Conservation (phyloP, 768 basidiomycete genomes). For the Phylloporus arenicola region DNA sequence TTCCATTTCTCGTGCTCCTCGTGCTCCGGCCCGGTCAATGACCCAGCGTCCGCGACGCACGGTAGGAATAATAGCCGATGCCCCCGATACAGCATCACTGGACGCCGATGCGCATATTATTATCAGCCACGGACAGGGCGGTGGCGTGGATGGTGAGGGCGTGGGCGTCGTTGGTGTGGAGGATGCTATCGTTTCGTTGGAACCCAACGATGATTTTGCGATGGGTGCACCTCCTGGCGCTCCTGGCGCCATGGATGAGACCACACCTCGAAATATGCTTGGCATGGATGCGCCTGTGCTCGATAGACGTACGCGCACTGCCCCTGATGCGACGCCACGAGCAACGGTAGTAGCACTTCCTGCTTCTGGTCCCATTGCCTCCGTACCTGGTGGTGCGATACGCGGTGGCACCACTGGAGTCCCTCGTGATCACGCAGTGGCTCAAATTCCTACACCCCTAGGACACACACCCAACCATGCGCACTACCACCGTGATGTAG, state of each 20-base stretch:
- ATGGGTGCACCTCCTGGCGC: conserved; percentile 90
- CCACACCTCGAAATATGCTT: conserved; percentile 23
- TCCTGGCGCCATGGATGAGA: conserved; percentile 67
- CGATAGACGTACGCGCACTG: conserved; percentile 33
- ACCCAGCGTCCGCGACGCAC: conserved; percentile 36
- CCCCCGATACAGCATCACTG: conserved; percentile 29
- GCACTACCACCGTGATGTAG: conserved; percentile 37
- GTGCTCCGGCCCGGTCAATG: conserved; percentile 27
- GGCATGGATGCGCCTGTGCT: conserved; percentile 23
- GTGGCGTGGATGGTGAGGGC: conserved; percentile 36
- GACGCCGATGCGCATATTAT: conserved; percentile 47
- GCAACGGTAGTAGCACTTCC: conserved; percentile 57
- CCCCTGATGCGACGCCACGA: conserved; percentile 59
- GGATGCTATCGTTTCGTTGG: conserved; percentile 70
- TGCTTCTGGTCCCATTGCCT: conserved; percentile 14
- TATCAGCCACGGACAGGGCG: conserved; percentile 43
- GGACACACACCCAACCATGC: conserved; percentile 29
- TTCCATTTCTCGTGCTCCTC: conserved; percentile 30
- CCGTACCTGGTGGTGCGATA: conserved; percentile 10
- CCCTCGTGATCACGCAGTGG: conserved; percentile 15
- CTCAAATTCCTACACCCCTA: conserved; percentile 11
- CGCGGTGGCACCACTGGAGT: conserved; percentile 11
- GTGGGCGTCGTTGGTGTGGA: conserved; percentile 51
- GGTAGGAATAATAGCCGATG: conserved; percentile 46
- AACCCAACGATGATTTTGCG: conserved; percentile 82